These are phyloP conservation scores for Thuidium tamariscinum DNA, from an alignment of 225 moss, liverwort and hornwort genomes.

Conservation along the genomic window DNA sequence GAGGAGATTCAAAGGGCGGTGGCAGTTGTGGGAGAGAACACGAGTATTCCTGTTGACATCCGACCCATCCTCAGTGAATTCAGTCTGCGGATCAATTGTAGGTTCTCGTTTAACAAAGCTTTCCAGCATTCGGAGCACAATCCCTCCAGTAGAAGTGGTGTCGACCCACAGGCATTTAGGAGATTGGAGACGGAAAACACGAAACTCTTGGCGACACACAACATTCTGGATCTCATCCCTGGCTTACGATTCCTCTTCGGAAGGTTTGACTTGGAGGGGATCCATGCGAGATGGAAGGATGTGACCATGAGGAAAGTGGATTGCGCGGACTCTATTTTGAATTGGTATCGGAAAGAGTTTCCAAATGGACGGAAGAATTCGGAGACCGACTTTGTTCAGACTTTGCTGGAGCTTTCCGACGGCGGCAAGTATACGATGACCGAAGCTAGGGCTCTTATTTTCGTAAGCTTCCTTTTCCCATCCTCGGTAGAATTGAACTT, in stretches of 20 bases:
- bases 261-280: not conserved
- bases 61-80: not conserved
- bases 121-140: not conserved
- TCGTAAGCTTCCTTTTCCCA: not conserved
- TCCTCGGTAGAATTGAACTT: not conserved
- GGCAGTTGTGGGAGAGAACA: not conserved
- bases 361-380: not conserved
- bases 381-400: not conserved
- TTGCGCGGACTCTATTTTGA: not conserved
- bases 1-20: not conserved
- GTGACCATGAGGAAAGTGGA: not conserved
- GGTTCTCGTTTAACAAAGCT: not conserved
- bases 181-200: not conserved
- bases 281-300: constrained; percentile 8
- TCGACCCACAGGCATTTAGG: not conserved
- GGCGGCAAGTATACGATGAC: not conserved
- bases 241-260: not conserved
- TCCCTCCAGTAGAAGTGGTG: not conserved
- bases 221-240: not conserved
- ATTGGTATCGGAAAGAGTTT: not conserved
- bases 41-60: not conserved
- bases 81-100: not conserved
- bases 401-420: not conserved
- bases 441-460: not conserved
- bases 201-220: not conserved